A percentile compares a stretch with the other conserved stretches of the same genome.
These are phyloP conservation scores for Rostrohypoxylon terebratum DNA, from an alignment of 495 filamentous ascomycete species.

Conservation along the genomic window DNA sequence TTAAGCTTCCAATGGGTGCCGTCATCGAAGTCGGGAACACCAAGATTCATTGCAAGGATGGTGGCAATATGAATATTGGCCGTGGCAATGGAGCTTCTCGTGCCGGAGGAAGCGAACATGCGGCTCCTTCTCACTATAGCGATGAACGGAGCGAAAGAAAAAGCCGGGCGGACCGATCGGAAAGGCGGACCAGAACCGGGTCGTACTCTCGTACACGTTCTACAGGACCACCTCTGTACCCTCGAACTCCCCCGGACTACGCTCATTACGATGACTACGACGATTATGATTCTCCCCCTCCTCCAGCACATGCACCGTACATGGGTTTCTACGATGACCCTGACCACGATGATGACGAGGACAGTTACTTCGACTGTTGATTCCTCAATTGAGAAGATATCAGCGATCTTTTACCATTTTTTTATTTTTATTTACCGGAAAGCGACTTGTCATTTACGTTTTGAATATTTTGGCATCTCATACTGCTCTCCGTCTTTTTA, in stretches of 20 bases:
- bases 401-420: constrained; percentile 4
- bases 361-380: constrained; percentile 4
- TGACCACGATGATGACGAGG: constrained; percentile 28
- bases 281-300: constrained; percentile 31
- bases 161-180: constrained; percentile 55
- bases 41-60: constrained; percentile 65
- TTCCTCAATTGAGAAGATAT: neutral
- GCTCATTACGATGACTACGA: constrained; percentile 34
- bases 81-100: constrained; percentile 45
- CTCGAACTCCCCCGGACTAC: constrained; percentile 32
- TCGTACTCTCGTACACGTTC: constrained; percentile 55
- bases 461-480: constrained; percentile 32
- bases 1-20: constrained; percentile 62
- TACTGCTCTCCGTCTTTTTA: constrained; percentile 23
- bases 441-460: constrained; percentile 33
- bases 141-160: constrained; percentile 61
- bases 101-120: constrained; percentile 53
- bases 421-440: constrained; percentile 30
- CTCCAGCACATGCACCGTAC: constrained; percentile 23
- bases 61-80: constrained; percentile 64
- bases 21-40: constrained; percentile 61
- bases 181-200: constrained; percentile 53
- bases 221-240: constrained; percentile 43
- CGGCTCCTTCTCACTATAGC: constrained; percentile 56
- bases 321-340: constrained; percentile 24